phyloP scores from a whole-genome alignment of 345 rosid species.

The Citrus hindsii region DNA sequence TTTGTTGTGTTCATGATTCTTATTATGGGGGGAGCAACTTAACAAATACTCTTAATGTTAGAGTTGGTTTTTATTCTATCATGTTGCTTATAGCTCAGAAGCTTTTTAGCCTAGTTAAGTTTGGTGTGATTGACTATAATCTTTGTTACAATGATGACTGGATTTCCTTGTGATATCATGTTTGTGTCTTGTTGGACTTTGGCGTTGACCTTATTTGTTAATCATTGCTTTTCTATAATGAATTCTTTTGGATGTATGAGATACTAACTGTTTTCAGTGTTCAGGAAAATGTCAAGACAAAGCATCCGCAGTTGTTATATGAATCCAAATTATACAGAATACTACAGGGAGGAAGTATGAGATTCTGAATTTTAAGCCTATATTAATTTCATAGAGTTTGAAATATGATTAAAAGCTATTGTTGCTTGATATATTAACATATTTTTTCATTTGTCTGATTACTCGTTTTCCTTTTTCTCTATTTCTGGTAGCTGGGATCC shows the following conservation, averaged over 20 bases:
- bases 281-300: slow-evolving; percentile 93
- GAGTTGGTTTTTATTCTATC: background rate
- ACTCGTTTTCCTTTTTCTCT: slow-evolving; percentile 3
- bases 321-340: slow-evolving; percentile 88
- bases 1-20: background rate
- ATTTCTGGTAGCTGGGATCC: slow-evolving; percentile 78
- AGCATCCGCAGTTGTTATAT: slow-evolving; percentile 91
- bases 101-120: background rate
- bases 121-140: background rate
- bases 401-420: background rate
- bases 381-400: background rate
- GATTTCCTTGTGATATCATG: background rate
- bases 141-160: background rate
- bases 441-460: background rate
- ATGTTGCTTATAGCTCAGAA: background rate
- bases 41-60: background rate
- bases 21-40: background rate
- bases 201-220: background rate
- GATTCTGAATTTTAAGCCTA: background rate
- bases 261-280: slow-evolving; percentile 4
- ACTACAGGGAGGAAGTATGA: slow-evolving; percentile 92
- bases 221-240: background rate
- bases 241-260: background rate
- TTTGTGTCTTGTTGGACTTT: background rate
- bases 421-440: background rate